A percentile compares a stretch with the other conserved stretches of the same genome.
Evolutionary conservation across 2,329 filamentous ascomycete species (phyloP).

Genomic region (Teratosphaeria nubilosa): DNA sequence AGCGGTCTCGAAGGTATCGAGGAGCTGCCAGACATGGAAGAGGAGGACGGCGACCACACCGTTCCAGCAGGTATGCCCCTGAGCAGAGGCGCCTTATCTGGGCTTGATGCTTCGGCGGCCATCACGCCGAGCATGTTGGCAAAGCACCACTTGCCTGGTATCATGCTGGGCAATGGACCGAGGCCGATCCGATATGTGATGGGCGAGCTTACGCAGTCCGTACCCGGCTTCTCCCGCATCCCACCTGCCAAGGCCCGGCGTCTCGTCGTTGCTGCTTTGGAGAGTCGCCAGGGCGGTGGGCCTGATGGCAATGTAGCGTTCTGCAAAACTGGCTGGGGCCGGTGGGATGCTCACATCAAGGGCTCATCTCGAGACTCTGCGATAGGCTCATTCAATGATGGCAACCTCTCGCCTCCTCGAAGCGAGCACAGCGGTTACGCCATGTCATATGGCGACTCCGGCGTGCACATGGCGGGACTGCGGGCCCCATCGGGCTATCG

Average conservation of each 20-base stretch:
- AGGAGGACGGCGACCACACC: constrained; percentile 38
- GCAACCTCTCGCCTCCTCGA: constrained; percentile 38
- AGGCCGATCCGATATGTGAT: constrained; percentile 92
- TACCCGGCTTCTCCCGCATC: constrained; percentile 85
- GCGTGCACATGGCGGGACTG: constrained; percentile 20
- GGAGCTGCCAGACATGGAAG: constrained; percentile 65
- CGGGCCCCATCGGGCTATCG: constrained; percentile 15
- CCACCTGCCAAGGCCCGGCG: constrained; percentile 81
- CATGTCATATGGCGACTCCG: constrained; percentile 24
- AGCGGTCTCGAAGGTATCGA: constrained; percentile 45
- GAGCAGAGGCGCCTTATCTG: constrained; percentile 43
- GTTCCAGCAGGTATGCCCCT: constrained; percentile 27
- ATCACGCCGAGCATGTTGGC: constrained; percentile 82
- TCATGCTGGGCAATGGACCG: constrained; percentile 80
- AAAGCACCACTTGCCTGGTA: constrained; percentile 80
- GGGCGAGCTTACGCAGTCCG: constrained; percentile 83
- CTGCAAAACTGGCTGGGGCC: constrained; percentile 94
- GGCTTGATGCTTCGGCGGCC: constrained; percentile 61
- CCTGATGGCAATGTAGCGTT: constrained; percentile 67
- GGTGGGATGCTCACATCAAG: constrained; percentile 77
- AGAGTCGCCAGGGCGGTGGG: constrained; percentile 58
- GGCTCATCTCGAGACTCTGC: constrained; percentile 35
- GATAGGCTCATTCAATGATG: constrained; percentile 28
- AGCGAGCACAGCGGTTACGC: constrained; percentile 35
- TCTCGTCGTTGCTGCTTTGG: constrained; percentile 82